A percentile compares a stretch with the other conserved stretches of the same genome.
phyloP scores from a whole-genome alignment of 2,329 filamentous ascomycete species.

The Alternaria arborescens region DNA sequence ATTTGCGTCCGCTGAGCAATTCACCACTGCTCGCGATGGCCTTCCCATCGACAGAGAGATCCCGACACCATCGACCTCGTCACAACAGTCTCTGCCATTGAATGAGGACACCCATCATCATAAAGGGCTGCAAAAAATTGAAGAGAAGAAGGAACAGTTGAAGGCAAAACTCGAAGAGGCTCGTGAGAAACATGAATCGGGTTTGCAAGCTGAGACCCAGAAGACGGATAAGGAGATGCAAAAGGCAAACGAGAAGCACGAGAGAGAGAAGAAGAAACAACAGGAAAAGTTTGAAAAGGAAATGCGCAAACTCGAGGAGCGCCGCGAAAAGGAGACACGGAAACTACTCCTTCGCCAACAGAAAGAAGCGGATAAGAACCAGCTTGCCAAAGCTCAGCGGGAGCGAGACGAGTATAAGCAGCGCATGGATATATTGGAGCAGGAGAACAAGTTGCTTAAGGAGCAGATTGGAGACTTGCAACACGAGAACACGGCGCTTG shows the following conservation, averaged over 20 bases:
- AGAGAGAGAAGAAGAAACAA: slow-evolving; percentile 60
- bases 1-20: slow-evolving; percentile 57
- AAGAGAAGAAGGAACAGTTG: slow-evolving; percentile 65
- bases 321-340: slow-evolving; percentile 69
- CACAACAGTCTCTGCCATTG: slow-evolving; percentile 34
- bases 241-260: slow-evolving; percentile 70
- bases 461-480: slow-evolving; percentile 64
- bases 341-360: slow-evolving; percentile 71
- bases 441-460: slow-evolving; percentile 61
- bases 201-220: slow-evolving; percentile 31
- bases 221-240: slow-evolving; percentile 62
- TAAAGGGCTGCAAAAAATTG: slow-evolving; percentile 69
- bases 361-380: slow-evolving; percentile 65
- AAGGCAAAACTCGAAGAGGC: slow-evolving; percentile 69
- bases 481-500: slow-evolving; percentile 64
- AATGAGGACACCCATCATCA: slow-evolving; percentile 41
- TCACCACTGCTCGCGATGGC: slow-evolving; percentile 47
- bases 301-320: slow-evolving; percentile 71
- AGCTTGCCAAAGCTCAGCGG: slow-evolving; percentile 56
- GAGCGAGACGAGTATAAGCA: slow-evolving; percentile 59
- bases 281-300: slow-evolving; percentile 53
- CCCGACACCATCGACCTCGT: slow-evolving; percentile 37
- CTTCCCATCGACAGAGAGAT: slow-evolving; percentile 35
- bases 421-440: slow-evolving; percentile 57
- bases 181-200: slow-evolving; percentile 60